Evolutionary conservation across 1,284 basidiomycete genomes (phyloP).

Genomic region (Vanrija sp.): DNA sequence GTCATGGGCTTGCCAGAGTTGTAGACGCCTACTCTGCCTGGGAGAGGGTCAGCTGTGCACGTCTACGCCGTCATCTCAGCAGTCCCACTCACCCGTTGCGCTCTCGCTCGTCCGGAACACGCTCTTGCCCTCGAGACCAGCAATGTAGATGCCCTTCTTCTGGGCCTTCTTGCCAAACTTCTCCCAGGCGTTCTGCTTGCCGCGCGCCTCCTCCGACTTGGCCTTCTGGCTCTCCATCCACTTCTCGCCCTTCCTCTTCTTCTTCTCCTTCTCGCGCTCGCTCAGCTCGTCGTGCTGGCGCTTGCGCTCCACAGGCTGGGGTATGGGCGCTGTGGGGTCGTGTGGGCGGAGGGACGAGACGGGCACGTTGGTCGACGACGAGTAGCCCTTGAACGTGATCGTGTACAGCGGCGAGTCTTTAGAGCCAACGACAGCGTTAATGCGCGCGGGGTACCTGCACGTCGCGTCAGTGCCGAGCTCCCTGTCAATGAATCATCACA

Average conservation of each 20-base stretch:
- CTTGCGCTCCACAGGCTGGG: conserved; percentile 63
- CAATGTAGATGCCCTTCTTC: conserved; percentile 87
- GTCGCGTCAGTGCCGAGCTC: conserved; percentile 5
- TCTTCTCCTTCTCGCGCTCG: conserved; percentile 75
- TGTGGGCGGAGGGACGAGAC: conserved; percentile 64
- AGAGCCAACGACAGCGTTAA: conserved; percentile 82
- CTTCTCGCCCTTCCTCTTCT: conserved; percentile 96
- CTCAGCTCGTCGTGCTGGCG: conserved; percentile 74
- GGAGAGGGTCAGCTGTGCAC: conserved; percentile 11
- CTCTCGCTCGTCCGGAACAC: conserved; percentile 97
- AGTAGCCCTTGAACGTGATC: conserved; percentile 92
- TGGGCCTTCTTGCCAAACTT: conserved; percentile 96
- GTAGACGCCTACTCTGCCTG: conserved; percentile 76
- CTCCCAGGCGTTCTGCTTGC: conserved; percentile 91
- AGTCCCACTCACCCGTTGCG: conserved; percentile 74
- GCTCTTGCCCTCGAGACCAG: conserved; percentile 75
- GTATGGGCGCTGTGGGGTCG: conserved; percentile 41
- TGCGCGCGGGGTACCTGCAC: conserved; percentile 77
- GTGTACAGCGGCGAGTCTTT: conserved; percentile 81
- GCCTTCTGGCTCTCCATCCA: conserved; percentile 79
- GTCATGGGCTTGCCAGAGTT: conserved; percentile 93
- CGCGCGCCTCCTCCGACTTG: conserved; percentile 83
- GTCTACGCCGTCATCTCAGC: conserved; percentile 21
- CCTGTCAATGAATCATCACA: too few relatives aligned
- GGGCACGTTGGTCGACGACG: conserved; percentile 85